phyloP scores from a whole-genome alignment of 768 basidiomycete species.

The Mycena maculata region DNA sequence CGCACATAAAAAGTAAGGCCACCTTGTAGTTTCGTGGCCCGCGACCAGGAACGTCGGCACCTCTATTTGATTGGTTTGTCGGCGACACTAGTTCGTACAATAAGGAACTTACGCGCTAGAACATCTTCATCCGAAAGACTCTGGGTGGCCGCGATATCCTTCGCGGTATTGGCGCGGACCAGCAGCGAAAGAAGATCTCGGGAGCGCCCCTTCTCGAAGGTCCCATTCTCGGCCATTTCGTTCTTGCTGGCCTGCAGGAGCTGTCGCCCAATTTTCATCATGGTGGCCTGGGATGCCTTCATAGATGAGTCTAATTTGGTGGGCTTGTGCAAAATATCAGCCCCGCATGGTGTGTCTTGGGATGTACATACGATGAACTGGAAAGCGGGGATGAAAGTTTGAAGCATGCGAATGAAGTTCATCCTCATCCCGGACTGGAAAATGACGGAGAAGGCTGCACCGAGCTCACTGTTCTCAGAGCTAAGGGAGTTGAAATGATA shows the following conservation, averaged over 20 bases:
- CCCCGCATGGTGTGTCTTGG: too few relatives aligned
- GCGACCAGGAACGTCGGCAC: too few relatives aligned
- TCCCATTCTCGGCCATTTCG: constrained; percentile 43
- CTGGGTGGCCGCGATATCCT: constrained; percentile 65
- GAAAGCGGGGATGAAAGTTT: constrained; percentile 44
- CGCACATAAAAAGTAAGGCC: too few relatives aligned
- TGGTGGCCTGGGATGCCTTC: constrained; percentile 51
- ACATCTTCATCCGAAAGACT: constrained; percentile 73
- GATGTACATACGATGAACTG: constrained; percentile 46
- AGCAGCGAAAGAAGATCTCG: constrained; percentile 70
- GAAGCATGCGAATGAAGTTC: constrained; percentile 39
- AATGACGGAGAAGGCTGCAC: constrained; percentile 56
- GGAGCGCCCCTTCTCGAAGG: too few relatives aligned
- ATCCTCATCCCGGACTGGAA: constrained; percentile 53
- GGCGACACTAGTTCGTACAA: not conserved
- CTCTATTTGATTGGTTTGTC: constrained; percentile 49
- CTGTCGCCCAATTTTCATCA: constrained; percentile 61
- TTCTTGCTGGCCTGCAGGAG: constrained; percentile 64
- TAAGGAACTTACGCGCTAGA: constrained; percentile 57
- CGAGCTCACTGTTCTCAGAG: constrained; percentile 50
- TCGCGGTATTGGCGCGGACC: constrained; percentile 72
- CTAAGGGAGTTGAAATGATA: too few relatives aligned
- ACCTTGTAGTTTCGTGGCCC: constrained; percentile 62
- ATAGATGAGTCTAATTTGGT: constrained; percentile 44
- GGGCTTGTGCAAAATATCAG: constrained; percentile 39